Conservation (phyloP, 345 rosid species). For the Abelmoschus esculentus region DNA sequence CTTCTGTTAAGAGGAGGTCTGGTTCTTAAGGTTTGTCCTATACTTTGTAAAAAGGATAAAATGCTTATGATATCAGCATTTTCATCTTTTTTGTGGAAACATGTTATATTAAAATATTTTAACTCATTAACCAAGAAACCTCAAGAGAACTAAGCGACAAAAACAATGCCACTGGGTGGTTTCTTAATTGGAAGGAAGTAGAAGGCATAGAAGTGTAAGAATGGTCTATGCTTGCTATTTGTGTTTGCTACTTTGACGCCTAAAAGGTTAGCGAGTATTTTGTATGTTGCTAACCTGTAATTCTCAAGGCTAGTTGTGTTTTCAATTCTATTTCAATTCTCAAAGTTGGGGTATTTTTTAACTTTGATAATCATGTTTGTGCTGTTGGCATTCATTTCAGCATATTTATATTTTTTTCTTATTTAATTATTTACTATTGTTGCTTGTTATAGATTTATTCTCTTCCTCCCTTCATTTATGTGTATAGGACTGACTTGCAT, state of each 20-base stretch:
- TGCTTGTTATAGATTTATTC: background rate
- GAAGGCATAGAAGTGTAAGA: background rate
- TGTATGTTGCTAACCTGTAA: background rate
- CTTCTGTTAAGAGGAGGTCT: background rate
- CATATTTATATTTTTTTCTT: background rate
- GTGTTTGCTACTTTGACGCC: background rate
- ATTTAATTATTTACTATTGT: background rate
- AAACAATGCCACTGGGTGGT: background rate
- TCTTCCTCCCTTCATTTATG: background rate
- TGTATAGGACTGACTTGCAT: constrained; percentile 12
- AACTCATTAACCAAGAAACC: background rate
- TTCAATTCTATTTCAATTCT: constrained; percentile 4
- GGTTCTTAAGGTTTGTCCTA: background rate
- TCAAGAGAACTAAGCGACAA: background rate
- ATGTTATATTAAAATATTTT: background rate
- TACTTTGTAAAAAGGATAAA: background rate
- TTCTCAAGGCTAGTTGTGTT: background rate
- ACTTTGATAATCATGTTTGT: background rate
- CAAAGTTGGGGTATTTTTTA: background rate
- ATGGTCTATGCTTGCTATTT: background rate
- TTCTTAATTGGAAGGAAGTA: background rate
- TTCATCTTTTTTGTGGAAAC: background rate
- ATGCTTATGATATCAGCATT: background rate
- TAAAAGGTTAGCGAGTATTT: background rate
- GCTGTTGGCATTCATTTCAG: background rate